Evolutionary conservation across 2,329 filamentous ascomycete genomes (phyloP).

Genomic region (Alternaria ventricosa): DNA sequence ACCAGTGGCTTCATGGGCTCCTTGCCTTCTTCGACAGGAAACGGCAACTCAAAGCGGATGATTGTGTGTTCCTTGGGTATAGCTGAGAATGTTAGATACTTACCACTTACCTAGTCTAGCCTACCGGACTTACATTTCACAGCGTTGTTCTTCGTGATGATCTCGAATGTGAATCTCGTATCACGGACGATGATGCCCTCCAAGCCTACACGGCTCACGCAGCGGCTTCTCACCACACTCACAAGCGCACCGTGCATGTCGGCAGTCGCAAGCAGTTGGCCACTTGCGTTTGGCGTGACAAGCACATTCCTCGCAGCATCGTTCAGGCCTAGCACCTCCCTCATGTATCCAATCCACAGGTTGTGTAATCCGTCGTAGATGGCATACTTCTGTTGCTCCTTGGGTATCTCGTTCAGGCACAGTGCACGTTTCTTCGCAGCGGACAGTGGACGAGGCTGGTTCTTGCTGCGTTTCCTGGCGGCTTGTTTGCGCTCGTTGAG

Average conservation of each 20-base stretch:
- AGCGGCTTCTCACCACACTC: conserved; percentile 81
- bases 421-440: conserved; percentile 77
- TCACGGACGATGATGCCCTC: conserved; percentile 89
- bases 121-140: conserved; percentile 65
- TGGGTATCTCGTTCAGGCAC: conserved; percentile 76
- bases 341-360: conserved; percentile 86
- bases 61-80: conserved; percentile 90
- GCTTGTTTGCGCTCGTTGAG: conserved; percentile 54
- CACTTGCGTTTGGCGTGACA: conserved; percentile 67
- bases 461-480: conserved; percentile 44
- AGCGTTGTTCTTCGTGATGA: conserved; percentile 74
- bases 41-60: conserved; percentile 76
- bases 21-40: conserved; percentile 36
- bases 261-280: conserved; percentile 76
- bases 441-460: conserved; percentile 73
- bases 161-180: conserved; percentile 82
- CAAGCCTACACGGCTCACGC: conserved; percentile 80
- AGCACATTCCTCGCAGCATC: conserved; percentile 48
- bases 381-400: conserved; percentile 70
- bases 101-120: conserved; percentile 16
- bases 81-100: conserved; percentile 48
- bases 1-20: conserved; percentile 60
- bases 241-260: conserved; percentile 90
- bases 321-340: conserved; percentile 75
- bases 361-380: conserved; percentile 78